Conservation (phyloP, 768 basidiomycete species). For the Nevesoporus exiguus region DNA sequence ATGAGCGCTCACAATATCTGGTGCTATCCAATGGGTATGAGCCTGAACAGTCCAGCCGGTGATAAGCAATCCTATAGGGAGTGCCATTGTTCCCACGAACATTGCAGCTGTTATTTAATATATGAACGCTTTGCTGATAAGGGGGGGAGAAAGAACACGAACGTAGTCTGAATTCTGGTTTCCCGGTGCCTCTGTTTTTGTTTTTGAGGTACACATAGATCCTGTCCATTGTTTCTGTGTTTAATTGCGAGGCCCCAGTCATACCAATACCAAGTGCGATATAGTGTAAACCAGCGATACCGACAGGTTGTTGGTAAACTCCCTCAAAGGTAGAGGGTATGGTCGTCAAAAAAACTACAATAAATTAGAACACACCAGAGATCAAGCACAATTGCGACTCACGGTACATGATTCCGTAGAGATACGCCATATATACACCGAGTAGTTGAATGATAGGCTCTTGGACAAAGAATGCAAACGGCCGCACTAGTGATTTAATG, state of each 20-base stretch:
- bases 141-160: conserved; percentile 10
- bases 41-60: conserved; percentile 66
- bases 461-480: conserved; percentile 55
- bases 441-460: conserved; percentile 71
- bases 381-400: conserved; percentile 17
- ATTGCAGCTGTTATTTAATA: conserved; percentile 44
- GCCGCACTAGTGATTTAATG: conserved; percentile 52
- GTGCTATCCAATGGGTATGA: conserved; percentile 63
- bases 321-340: conserved; percentile 56
- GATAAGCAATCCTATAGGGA: conserved; percentile 67
- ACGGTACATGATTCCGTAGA: conserved; percentile 64
- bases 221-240: conserved; percentile 54
- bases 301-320: conserved; percentile 50
- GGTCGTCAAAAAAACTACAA: conserved; percentile 63
- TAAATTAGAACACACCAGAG: neutral
- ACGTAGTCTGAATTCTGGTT: conserved; percentile 54
- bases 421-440: conserved; percentile 64
- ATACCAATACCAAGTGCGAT: conserved; percentile 69
- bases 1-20: conserved; percentile 49
- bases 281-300: conserved; percentile 67
- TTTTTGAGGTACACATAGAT: conserved; percentile 49
- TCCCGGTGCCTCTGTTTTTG: conserved; percentile 52
- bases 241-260: conserved; percentile 46
- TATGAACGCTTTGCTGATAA: conserved; percentile 1
- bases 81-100: conserved; percentile 51